Percentiles rank a stretch among this genome's conserved stretches.
These are phyloP conservation scores for Fomes fomentarius DNA, from an alignment of 1,284 basidiomycete genomes.

Conservation along the genomic window DNA sequence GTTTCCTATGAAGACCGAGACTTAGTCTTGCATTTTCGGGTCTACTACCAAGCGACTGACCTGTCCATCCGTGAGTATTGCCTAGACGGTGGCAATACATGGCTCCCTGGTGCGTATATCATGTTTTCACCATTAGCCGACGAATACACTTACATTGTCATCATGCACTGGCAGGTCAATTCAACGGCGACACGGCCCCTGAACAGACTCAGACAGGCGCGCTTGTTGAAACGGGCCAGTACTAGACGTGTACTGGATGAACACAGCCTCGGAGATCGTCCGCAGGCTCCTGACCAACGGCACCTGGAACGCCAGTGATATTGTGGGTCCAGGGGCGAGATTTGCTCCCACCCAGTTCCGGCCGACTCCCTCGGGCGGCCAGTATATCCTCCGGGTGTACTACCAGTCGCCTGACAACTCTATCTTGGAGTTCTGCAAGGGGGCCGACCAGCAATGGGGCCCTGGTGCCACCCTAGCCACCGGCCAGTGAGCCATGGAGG, in stretches of 20 bases:
- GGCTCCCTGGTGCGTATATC: background rate
- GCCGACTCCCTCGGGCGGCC: no score
- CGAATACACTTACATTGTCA: background rate
- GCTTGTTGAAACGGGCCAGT: background rate
- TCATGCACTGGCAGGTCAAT: background rate
- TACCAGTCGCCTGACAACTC: background rate
- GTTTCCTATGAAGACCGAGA: no score
- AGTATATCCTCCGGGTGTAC: background rate
- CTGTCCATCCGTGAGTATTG: background rate
- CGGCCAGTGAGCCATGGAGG: no score
- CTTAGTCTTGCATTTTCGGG: background rate
- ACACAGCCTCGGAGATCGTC: background rate
- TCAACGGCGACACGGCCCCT: background rate
- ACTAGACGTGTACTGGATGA: background rate
- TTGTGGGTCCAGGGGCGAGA: background rate
- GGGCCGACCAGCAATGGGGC: no score
- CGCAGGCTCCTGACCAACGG: background rate
- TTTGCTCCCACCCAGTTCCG: background rate
- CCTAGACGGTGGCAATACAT: background rate
- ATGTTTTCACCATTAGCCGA: background rate
- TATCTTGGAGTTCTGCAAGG: background rate
- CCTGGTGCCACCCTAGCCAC: no score
- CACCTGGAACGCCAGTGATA: background rate
- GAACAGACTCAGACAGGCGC: background rate
- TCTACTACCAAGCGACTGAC: constrained; percentile 1